These are phyloP conservation scores for Pseudoperonospora humuli DNA, from an alignment of 352 stramenopile species.

Conservation along the genomic window DNA sequence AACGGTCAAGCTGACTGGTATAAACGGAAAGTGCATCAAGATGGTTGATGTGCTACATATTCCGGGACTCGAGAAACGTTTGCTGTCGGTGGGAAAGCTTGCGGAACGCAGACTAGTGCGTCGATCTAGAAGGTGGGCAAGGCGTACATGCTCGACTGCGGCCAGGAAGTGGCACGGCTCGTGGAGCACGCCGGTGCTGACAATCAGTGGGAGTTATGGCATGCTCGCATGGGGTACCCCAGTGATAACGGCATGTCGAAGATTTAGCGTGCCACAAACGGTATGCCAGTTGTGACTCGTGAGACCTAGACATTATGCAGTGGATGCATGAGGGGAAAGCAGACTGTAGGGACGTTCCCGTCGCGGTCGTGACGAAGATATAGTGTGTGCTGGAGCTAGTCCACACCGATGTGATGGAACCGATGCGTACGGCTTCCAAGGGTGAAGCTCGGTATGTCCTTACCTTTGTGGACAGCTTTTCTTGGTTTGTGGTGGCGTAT, in stretches of 20 bases:
- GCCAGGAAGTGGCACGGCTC: neutral
- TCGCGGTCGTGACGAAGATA: neutral
- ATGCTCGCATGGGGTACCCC: neutral
- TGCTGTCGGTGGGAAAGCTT: constrained; percentile 17
- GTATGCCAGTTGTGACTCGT: neutral
- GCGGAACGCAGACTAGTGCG: neutral
- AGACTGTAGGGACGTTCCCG: neutral
- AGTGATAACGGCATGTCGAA: neutral
- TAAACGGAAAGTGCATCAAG: neutral
- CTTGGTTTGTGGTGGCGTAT: neutral
- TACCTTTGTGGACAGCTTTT: neutral
- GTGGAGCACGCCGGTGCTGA: neutral
- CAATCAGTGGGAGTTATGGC: neutral
- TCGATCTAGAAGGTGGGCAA: neutral
- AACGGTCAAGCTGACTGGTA: neutral
- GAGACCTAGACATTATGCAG: neutral
- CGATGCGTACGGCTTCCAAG: neutral
- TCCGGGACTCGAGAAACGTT: constrained; percentile 9
- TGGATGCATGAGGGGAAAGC: neutral
- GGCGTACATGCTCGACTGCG: neutral
- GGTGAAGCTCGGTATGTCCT: neutral
- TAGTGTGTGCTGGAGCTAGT: neutral
- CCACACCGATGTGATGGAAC: neutral
- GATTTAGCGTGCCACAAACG: neutral
- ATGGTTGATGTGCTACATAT: constrained; percentile 5